These are phyloP conservation scores for Mycena metata DNA, from an alignment of 768 basidiomycete genomes.

Conservation along the genomic window DNA sequence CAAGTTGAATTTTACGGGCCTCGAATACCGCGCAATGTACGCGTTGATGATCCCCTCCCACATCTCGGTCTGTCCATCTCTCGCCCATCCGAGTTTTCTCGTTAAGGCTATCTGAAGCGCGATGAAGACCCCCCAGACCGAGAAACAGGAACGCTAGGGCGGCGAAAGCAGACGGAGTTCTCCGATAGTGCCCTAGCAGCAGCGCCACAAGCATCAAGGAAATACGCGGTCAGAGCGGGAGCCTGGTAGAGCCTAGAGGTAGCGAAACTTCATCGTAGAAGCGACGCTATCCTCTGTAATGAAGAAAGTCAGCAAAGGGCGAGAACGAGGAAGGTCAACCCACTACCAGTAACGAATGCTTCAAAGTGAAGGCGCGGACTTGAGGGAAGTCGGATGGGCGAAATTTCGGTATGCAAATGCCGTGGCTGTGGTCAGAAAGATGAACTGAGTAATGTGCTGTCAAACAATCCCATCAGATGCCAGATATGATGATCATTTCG, in stretches of 20 bases:
- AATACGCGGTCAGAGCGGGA: slow-evolving; percentile 3
- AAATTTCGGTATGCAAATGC: slow-evolving; percentile 19
- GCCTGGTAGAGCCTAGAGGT: neutral
- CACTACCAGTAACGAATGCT: slow-evolving; percentile 20
- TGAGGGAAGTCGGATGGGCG: slow-evolving; percentile 23
- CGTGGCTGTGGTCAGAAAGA: neutral
- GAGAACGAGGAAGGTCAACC: neutral
- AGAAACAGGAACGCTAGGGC: neutral
- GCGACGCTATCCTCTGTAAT: slow-evolving; percentile 16
- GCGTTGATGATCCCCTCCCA: too few species aligned
- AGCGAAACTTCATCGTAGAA: neutral
- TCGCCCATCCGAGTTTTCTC: slow-evolving; percentile 5
- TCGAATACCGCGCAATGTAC: too few species aligned
- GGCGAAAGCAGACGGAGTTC: neutral
- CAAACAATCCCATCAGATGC: neutral
- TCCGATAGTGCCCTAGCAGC: neutral
- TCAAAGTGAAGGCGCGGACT: slow-evolving; percentile 25
- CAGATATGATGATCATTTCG: neutral
- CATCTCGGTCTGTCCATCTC: too few species aligned
- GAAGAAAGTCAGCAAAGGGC: neutral
- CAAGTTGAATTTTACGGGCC: too few species aligned
- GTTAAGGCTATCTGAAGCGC: neutral
- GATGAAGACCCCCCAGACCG: neutral
- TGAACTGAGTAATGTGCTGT: neutral
- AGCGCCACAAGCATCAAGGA: slow-evolving; percentile 13